Conservation (phyloP, 1,284 basidiomycete genomes). For the Clitocybe nebularis region DNA sequence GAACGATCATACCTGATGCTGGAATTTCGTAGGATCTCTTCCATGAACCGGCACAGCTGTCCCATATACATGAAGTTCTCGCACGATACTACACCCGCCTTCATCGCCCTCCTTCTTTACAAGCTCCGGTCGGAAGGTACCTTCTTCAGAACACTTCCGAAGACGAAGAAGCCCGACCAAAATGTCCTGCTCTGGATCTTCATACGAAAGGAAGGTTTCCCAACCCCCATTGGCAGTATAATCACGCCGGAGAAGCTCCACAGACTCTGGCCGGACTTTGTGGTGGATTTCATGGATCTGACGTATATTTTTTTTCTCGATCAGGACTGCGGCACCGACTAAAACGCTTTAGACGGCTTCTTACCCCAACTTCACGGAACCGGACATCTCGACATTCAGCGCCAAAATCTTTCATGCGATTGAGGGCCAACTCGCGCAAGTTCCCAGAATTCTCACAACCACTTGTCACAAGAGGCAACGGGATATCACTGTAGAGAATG, state of each 20-base stretch:
- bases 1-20: constrained; percentile 83
- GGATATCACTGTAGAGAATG: constrained; percentile 74
- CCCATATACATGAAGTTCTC: constrained; percentile 98
- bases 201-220: constrained; percentile 99
- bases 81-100: constrained; percentile 89
- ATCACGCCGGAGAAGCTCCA: constrained; percentile 95
- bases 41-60: constrained; percentile 97
- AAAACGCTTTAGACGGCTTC: no score
- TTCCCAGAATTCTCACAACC: constrained; percentile 99
- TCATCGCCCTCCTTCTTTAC: constrained; percentile 64
- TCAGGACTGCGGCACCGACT: no score
- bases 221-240: constrained; percentile 98
- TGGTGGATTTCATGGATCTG: constrained; percentile 98
- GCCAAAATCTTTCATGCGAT: constrained; percentile 99
- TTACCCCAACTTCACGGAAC: constrained; percentile 95
- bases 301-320: constrained; percentile 9
- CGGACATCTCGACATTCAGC: constrained; percentile 97
- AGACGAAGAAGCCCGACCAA: constrained; percentile 91
- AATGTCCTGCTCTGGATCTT: constrained; percentile 96
- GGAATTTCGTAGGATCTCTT: constrained; percentile 96
- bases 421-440: constrained; percentile 91
- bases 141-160: constrained; percentile 93
- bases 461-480: constrained; percentile 90
- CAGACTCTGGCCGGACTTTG: constrained; percentile 93
- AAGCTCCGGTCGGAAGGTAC: constrained; percentile 94